Conservation (phyloP, 805 yeast species). For the Saccharomyces paradoxus region DNA sequence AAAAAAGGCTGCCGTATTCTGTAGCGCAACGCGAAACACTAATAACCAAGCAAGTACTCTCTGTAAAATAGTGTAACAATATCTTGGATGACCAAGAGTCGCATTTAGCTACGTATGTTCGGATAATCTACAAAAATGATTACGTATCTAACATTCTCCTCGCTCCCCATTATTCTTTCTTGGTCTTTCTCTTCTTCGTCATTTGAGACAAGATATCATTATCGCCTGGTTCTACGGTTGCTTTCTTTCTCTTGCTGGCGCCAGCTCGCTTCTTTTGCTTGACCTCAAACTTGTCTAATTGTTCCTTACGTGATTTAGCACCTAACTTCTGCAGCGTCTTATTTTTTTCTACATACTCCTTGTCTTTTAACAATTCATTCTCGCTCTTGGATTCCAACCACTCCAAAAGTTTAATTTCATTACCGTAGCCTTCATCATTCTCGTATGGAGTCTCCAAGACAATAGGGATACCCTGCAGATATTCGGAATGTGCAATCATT, state of each 20-base stretch:
- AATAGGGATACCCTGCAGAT: conserved; percentile 62
- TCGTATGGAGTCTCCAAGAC: conserved; percentile 81
- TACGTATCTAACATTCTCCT: neutral
- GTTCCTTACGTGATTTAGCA: conserved; percentile 59
- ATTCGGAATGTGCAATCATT: conserved; percentile 57
- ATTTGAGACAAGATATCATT: conserved; percentile 18
- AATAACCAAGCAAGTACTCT: neutral
- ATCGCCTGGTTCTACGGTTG: conserved; percentile 2
- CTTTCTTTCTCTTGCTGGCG: conserved; percentile 6
- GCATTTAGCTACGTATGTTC: neutral
- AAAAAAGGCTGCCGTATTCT: neutral
- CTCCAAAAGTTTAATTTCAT: conserved; percentile 73
- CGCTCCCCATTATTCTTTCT: neutral
- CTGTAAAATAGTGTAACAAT: too few relatives aligned
- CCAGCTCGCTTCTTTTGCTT: conserved; percentile 35
- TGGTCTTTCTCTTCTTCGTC: conserved; percentile 10
- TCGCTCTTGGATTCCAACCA: conserved; percentile 46
- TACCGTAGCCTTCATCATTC: conserved; percentile 64
- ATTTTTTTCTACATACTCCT: conserved; percentile 43
- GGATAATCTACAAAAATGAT: neutral
- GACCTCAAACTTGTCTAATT: conserved; percentile 53
- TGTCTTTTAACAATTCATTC: conserved; percentile 35
- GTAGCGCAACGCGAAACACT: neutral
- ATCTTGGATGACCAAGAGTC: neutral
- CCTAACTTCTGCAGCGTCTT: conserved; percentile 52